Conservation (phyloP, 495 filamentous ascomycete species). For the Halenospora varia region DNA sequence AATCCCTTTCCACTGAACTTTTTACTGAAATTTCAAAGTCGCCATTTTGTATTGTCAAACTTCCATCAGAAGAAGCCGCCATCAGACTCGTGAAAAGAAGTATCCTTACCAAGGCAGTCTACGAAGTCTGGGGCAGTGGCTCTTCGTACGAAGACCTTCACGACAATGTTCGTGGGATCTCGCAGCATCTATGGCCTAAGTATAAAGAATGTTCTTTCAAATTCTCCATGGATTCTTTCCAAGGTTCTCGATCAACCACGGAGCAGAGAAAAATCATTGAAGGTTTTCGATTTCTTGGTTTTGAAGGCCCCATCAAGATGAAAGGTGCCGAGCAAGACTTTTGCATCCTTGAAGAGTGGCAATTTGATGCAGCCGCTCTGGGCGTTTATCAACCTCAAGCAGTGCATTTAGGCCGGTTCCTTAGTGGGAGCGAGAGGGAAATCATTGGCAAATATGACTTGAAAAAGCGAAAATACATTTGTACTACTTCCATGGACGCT, state of each 20-base stretch:
- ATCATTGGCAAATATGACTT: slow-evolving; percentile 75
- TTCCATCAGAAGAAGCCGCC: slow-evolving; percentile 64
- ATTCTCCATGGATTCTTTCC: slow-evolving; percentile 76
- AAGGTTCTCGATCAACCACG: slow-evolving; percentile 55
- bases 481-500: slow-evolving; percentile 94
- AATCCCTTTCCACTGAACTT: neutral
- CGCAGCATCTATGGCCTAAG: slow-evolving; percentile 57
- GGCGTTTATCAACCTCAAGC: slow-evolving; percentile 43
- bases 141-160: slow-evolving; percentile 65
- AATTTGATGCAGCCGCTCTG: slow-evolving; percentile 34
- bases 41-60: slow-evolving; percentile 76
- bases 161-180: slow-evolving; percentile 50
- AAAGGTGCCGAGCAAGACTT: slow-evolving; percentile 68
- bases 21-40: slow-evolving; percentile 50
- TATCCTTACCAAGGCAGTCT: slow-evolving; percentile 75
- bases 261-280: slow-evolving; percentile 70
- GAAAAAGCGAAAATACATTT: slow-evolving; percentile 90
- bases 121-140: slow-evolving; percentile 84
- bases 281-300: slow-evolving; percentile 71
- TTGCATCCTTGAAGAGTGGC: slow-evolving; percentile 75
- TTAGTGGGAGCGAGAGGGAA: slow-evolving; percentile 59
- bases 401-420: slow-evolving; percentile 67
- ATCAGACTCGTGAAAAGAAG: slow-evolving; percentile 63
- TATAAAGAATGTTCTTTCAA: slow-evolving; percentile 67
- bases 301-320: slow-evolving; percentile 73